phyloP scores from a whole-genome alignment of 2,329 filamentous ascomycete species.

The Neophaeococcomyces aloes region DNA sequence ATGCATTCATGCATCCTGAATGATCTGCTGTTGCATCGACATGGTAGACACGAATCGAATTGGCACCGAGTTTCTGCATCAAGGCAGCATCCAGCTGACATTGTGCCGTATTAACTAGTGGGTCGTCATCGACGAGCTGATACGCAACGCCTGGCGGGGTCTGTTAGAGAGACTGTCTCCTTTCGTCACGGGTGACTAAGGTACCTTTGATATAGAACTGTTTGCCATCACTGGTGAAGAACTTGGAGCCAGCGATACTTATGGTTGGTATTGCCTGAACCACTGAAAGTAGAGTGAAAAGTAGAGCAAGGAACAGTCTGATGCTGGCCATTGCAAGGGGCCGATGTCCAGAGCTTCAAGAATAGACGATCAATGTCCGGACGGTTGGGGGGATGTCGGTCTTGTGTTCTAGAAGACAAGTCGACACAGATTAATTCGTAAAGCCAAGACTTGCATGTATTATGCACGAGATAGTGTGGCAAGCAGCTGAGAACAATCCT shows the following conservation, averaged over 20 bases:
- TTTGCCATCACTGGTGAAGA: conserved; percentile 69
- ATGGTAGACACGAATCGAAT: conserved; percentile 80
- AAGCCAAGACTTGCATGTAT: no score
- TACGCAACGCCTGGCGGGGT: conserved; percentile 58
- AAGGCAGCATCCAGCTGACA: conserved; percentile 63
- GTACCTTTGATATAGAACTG: conserved; percentile 78
- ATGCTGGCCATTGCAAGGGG: background rate
- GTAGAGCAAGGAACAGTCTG: conserved; percentile 7
- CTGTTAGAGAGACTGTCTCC: conserved; percentile 10
- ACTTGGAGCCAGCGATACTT: conserved; percentile 63
- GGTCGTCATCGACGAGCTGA: conserved; percentile 56
- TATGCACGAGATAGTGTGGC: no score
- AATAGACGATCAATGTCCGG: background rate
- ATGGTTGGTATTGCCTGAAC: conserved; percentile 44
- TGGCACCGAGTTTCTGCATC: conserved; percentile 72
- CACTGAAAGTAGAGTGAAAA: conserved; percentile 22
- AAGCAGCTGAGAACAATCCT: no score
- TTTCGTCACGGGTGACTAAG: conserved; percentile 1
- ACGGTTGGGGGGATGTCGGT: no score
- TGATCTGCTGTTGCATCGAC: conserved; percentile 64
- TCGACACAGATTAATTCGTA: no score
- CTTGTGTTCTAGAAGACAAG: no score
- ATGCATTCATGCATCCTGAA: conserved; percentile 67
- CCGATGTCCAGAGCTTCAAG: background rate
- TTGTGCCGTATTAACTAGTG: conserved; percentile 63